Base-by-base conservation (phyloP, 2,329 filamentous ascomycete genomes). In the Colletotrichum liaoningense region DNA sequence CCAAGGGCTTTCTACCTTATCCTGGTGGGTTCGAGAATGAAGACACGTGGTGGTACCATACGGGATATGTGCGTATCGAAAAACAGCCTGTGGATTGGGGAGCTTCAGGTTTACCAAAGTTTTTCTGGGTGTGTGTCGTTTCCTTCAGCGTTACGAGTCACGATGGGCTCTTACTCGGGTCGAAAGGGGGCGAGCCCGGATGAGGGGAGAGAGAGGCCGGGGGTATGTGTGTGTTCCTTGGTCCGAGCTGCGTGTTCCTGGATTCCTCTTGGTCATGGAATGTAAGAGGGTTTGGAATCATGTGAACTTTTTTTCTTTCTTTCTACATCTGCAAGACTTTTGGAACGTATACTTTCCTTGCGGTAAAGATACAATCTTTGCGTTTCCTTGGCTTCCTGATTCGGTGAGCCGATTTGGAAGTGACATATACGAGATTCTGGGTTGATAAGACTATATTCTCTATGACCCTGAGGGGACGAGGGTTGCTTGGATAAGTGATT, bases 221-320 rank as follows among this genome's bases (percentile, higher is more conserved):
- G 42, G 24, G 24, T 24, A 3, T 24, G 42, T 16, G 12, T 30
- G 28, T 33, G 6, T 49, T 62, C 4, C 16, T 35, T 6, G 5
- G 14, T 52, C 26, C 30, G 30, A 5, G 59, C 38, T 30, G 9
- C 11, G 33, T 5, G 46, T n/a, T 54, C 66, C 58, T 30, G 30
- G 59, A 26, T 62, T 67, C 26, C 57, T 67, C 33, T 67, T 67
- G 69, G 69, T 71, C 69, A 71, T 55, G 57, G 42, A 38, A 22
- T 67, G 49, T 62, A 14, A 49, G 6, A 42, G 42, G 42, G 42
- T 49, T 49, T n/a, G 42, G 14, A 46, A 26, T 14, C 26, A 30
- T n/a, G 5, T 67, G 46, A 22, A 46, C 22, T 22, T 52, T 38
- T 38, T 16, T 16, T 1, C 11, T 16, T 24, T 24, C 24, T 24